Percentiles rank a stretch among this genome's conserved stretches.
These are phyloP conservation scores for Fusarium agapanthi DNA, from an alignment of 2,329 filamentous ascomycete genomes.

Conservation along the genomic window DNA sequence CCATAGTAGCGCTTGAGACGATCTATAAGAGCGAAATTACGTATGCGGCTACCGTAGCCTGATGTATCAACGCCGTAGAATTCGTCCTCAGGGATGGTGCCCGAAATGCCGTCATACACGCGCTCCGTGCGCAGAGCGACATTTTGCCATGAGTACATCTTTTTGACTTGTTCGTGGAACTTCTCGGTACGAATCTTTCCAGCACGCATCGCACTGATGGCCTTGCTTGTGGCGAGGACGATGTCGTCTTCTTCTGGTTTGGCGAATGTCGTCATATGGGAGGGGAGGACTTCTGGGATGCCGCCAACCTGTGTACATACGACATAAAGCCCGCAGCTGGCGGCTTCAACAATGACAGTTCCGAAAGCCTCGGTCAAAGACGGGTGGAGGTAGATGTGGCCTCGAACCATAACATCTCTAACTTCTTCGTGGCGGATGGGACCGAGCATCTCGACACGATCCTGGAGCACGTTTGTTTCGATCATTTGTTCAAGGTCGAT, in stretches of 20 bases:
- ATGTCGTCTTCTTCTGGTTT: slow-evolving; percentile 97
- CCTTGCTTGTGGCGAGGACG: slow-evolving; percentile 86
- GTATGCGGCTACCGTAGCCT: slow-evolving; percentile 74
- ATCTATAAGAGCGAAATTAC: slow-evolving; percentile 93
- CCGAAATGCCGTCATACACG: slow-evolving; percentile 93
- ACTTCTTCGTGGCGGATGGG: slow-evolving; percentile 96
- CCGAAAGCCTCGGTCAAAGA: slow-evolving; percentile 97
- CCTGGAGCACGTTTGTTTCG: slow-evolving; percentile 91
- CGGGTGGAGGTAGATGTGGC: slow-evolving; percentile 95
- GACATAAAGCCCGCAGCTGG: slow-evolving; percentile 93
- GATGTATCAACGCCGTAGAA: slow-evolving; percentile 85
- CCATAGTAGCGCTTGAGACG: slow-evolving; percentile 96
- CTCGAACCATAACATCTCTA: slow-evolving; percentile 94
- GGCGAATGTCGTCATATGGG: slow-evolving; percentile 97
- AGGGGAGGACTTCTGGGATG: slow-evolving; percentile 93
- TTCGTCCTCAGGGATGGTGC: slow-evolving; percentile 83
- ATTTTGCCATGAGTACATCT: slow-evolving; percentile 99
- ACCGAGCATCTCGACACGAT: slow-evolving; percentile 91
- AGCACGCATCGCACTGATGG: slow-evolving; percentile 85
- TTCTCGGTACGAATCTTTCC: slow-evolving; percentile 90
- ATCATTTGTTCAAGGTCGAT: slow-evolving; percentile 99
- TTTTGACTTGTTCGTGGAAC: slow-evolving; percentile 96
- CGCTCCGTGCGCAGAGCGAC: slow-evolving; percentile 93
- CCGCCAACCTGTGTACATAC: slow-evolving; percentile 97
- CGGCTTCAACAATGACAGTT: slow-evolving; percentile 96